Evolutionary conservation across 2,329 filamentous ascomycete species (phyloP).

Genomic region (Torrubiella hemipterigena): DNA sequence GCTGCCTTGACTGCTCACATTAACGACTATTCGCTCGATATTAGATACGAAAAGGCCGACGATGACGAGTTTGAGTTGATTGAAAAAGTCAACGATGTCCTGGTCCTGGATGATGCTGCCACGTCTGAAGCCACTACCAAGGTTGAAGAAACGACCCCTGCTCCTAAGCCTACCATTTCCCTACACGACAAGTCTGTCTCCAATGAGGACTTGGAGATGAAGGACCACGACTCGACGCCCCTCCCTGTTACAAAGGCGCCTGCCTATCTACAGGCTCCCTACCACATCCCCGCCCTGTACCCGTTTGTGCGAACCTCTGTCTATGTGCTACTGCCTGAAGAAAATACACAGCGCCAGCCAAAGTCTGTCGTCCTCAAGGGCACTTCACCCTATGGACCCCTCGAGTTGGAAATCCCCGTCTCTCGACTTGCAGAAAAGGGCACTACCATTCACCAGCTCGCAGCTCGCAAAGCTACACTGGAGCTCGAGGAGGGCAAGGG

Average conservation of each 20-base stretch:
- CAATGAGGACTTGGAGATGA: slow-evolving; percentile 25
- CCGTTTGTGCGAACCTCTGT: slow-evolving; percentile 53
- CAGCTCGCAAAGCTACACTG: slow-evolving; percentile 52
- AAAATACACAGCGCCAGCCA: slow-evolving; percentile 24
- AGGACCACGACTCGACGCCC: slow-evolving; percentile 21
- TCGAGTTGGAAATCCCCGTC: slow-evolving; percentile 54
- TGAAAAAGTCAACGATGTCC: slow-evolving; percentile 39
- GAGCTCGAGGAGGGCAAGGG: slow-evolving; percentile 62
- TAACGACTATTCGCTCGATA: slow-evolving; percentile 48
- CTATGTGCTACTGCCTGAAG: slow-evolving; percentile 51
- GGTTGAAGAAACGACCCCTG: slow-evolving; percentile 7
- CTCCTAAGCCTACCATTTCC: slow-evolving; percentile 36
- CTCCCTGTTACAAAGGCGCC: slow-evolving; percentile 41
- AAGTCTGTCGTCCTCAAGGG: slow-evolving; percentile 47
- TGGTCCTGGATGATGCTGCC: slow-evolving; percentile 22
- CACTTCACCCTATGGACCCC: slow-evolving; percentile 41
- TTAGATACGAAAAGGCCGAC: slow-evolving; percentile 37
- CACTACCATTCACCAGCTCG: slow-evolving; percentile 56
- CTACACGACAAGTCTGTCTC: slow-evolving; percentile 42
- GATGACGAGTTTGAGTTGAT: slow-evolving; percentile 51
- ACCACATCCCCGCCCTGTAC: slow-evolving; percentile 51
- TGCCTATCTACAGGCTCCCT: slow-evolving; percentile 51
- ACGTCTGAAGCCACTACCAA: slow-evolving; percentile 9
- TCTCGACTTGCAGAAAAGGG: slow-evolving; percentile 29
- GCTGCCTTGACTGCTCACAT: slow-evolving; percentile 56